phyloP scores from a whole-genome alignment of 495 filamentous ascomycete genomes.

The Aspergillus indologenus region DNA sequence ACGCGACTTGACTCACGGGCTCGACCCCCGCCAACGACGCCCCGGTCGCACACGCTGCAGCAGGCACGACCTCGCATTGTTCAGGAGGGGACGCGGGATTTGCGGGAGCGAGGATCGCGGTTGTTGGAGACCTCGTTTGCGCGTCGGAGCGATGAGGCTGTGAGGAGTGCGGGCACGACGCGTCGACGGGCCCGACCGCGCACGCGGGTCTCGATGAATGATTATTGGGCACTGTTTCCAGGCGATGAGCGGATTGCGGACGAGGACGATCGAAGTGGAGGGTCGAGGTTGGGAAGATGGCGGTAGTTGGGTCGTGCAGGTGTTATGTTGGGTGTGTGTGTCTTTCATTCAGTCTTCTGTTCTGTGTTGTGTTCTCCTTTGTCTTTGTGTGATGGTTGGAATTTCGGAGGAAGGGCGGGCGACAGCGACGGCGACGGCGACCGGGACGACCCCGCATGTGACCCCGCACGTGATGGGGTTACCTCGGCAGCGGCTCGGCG shows the following conservation, averaged over 20 bases:
- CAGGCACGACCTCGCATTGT: background rate
- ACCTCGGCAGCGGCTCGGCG: constrained; percentile 1
- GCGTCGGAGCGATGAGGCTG: background rate
- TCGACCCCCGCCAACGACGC: background rate
- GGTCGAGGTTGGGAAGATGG: background rate
- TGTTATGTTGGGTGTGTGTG: background rate
- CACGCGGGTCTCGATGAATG: background rate
- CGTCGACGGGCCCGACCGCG: background rate
- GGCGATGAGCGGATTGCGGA: constrained; percentile 1
- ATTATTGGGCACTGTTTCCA: background rate
- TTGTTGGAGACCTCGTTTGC: background rate
- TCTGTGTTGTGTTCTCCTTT: background rate
- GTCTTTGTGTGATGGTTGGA: background rate
- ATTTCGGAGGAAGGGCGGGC: too few relatives aligned
- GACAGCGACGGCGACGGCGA: too few relatives aligned
- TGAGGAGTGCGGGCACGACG: background rate
- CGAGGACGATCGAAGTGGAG: background rate
- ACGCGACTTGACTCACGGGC: background rate
- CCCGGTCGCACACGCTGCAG: background rate
- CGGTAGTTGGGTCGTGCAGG: background rate
- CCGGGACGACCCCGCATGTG: background rate
- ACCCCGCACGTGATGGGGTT: constrained; percentile 1
- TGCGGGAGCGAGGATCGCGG: background rate
- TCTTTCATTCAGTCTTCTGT: background rate
- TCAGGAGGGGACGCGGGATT: background rate